Evolutionary conservation across 23 red algal species (phyloP), one percentile per base, ranked within the genome.

Genomic region (Gracilaria gracilis): DNA sequence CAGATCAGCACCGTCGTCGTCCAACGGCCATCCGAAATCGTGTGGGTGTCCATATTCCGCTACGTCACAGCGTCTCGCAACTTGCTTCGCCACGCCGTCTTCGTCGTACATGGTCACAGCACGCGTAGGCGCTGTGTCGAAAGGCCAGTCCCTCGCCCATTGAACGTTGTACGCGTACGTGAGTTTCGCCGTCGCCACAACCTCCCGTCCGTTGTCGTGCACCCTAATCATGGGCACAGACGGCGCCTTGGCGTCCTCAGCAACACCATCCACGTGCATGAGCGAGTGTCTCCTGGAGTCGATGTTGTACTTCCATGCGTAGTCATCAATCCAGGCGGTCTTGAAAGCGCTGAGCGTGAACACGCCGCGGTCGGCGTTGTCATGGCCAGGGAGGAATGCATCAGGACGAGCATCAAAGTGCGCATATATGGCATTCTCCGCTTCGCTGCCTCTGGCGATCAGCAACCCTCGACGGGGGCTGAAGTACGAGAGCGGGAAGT

Each of bases 351-450:
- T 82, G 35, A 82, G 67, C 31, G 86, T 90, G 59, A 90, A 64
- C 27, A 81, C 48, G 23, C 73, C 88, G 46, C 88, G 88, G 36
- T 91, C 88, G 28, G 88, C 88, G 37, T 91, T 91, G 6, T 91
- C 88, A 58, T 91, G 88, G 5, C 88, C 88, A 7, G 77, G 77
- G 16, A 91, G 73, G 14, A 91, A 54, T 6, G 88, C 88, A 73
- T 91, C 88, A 1, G 75, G 88, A 21, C 77, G 75, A 31, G 77
- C 88, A 91, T 91, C 79, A 59, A 91, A 91, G 35, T 91, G 88
- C 7, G 83, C 24, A 39, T 77, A 72, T n/a, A 57, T 47, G 23
- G 57, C 55, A 12, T 69, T 74, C 38, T 82, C 77, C 44, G 66
- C 27, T n/a, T 64, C 57, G 66, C 44, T 44, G 61, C 35, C 73